phyloP scores from a whole-genome alignment of 352 stramenopile genomes.

The Albugo laibachii region DNA sequence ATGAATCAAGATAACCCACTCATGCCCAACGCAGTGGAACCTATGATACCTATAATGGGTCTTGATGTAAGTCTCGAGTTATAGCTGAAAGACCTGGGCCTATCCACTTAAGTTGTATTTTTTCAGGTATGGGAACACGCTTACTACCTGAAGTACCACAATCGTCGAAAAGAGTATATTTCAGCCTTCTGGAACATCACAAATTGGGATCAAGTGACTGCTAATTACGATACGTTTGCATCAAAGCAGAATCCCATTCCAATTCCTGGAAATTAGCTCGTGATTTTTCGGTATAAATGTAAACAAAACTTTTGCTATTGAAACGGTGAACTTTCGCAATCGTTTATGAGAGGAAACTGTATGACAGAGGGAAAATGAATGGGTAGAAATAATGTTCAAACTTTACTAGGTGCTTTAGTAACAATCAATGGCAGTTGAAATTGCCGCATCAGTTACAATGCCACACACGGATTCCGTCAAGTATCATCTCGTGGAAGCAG shows the following conservation, averaged over 20 bases:
- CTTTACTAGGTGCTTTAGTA: too few species aligned
- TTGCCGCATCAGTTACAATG: too few species aligned
- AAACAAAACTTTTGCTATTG: background rate
- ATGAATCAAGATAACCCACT: slow-evolving; percentile 61
- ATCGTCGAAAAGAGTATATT: slow-evolving; percentile 28
- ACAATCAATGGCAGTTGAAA: too few species aligned
- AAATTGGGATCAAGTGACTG: slow-evolving; percentile 25
- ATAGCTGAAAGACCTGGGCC: background rate
- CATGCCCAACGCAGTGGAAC: slow-evolving; percentile 13
- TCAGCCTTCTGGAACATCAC: slow-evolving; percentile 23
- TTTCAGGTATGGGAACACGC: slow-evolving; percentile 26
- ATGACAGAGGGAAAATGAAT: too few species aligned
- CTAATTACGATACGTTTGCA: slow-evolving; percentile 37
- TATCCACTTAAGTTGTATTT: slow-evolving; percentile 4
- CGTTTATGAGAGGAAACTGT: too few species aligned
- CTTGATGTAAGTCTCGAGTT: slow-evolving; percentile 23
- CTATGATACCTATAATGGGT: slow-evolving; percentile 55
- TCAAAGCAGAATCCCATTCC: slow-evolving; percentile 27
- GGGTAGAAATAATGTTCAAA: too few species aligned
- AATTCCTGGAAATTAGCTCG: slow-evolving; percentile 5
- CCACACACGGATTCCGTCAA: slow-evolving; percentile 17
- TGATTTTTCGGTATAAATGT: background rate
- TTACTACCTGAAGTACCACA: slow-evolving; percentile 39
- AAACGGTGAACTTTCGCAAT: too few species aligned
- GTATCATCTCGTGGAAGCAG: slow-evolving; percentile 65